Evolutionary conservation across 1,284 basidiomycete genomes (phyloP), one percentile per base, ranked within the genome.

Genomic region (Trichosporon faecale): DNA sequence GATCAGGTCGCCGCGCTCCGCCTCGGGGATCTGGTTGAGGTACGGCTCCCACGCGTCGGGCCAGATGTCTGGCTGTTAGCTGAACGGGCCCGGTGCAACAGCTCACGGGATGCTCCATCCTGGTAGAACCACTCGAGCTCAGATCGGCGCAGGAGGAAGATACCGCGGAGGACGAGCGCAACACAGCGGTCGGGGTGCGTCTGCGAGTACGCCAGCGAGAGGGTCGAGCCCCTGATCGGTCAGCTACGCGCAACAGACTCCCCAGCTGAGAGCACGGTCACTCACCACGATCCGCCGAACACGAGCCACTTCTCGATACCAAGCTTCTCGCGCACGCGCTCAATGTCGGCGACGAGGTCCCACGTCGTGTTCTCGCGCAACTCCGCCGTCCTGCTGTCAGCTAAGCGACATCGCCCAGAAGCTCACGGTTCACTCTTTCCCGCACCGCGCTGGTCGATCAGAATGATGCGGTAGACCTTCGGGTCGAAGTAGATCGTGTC

Each of bases 51-150:
- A 94, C 76, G 91, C 91, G 79, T 95, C 93, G 0, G 94, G 93
- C 86, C 94, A 95, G 67, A 95, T 73, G 74, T 80, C 82, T 75
- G 11, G 29, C 14, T 11, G 64, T 75, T 70, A 70, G 73, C 65
- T 29, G 2, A 18, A 18, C n/a, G 8, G 40, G 2, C 5, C 16
- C 40, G 5, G 23, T 8, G n/a, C 14, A 1, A 21, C 16, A n/a
- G 72, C 79, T 73, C 70, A 80, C 79, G 72, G 44, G 74, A 75
- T 0, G 77, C 73, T 7, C 79, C 79, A 64, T 82, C 87, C 85
- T 95, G 93, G 83, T 96, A 98, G 86, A 98, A 97, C 86, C 95
- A 98, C 33, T 88, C 86, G 33, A 98, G 87, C 83, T 98, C 95
- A 75, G 89, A 90, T 84, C 89, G 89, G 60, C 93, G 87, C 37